phyloP scores from a whole-genome alignment of 139 green algal genomes.

The Coccomyxa sp. region DNA sequence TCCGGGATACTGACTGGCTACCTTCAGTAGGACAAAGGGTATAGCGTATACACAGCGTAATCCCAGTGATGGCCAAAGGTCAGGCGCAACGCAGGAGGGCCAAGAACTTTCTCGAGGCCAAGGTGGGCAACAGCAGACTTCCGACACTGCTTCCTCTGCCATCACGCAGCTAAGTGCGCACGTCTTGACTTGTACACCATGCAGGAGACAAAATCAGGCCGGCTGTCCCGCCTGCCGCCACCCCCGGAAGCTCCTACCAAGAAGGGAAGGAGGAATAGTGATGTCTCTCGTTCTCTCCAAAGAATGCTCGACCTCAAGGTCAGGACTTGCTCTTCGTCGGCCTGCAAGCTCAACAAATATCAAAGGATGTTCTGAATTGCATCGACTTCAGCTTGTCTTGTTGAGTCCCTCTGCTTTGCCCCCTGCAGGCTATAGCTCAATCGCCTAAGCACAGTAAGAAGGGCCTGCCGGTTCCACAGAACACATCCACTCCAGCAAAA shows the following conservation, averaged over 20 bases:
- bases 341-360: background rate
- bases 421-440: too few relatives aligned
- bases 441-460: too few relatives aligned
- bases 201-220: background rate
- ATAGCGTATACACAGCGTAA: too few relatives aligned
- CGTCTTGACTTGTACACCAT: background rate
- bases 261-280: background rate
- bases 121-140: background rate
- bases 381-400: too few relatives aligned
- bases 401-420: too few relatives aligned
- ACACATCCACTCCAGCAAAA: too few relatives aligned
- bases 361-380: too few relatives aligned
- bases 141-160: background rate
- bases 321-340: background rate
- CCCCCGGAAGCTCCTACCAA: background rate
- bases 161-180: background rate
- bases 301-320: constrained; percentile 1
- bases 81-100: background rate
- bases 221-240: background rate
- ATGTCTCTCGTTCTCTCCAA: background rate
- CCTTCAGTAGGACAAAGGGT: too few relatives aligned
- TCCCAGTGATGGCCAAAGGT: background rate
- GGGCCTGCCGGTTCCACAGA: too few relatives aligned
- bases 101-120: background rate
- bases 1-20: too few relatives aligned